phyloP scores from a whole-genome alignment of 1,139 yeast genomes.

The Blastobotrys illinoisensis region DNA sequence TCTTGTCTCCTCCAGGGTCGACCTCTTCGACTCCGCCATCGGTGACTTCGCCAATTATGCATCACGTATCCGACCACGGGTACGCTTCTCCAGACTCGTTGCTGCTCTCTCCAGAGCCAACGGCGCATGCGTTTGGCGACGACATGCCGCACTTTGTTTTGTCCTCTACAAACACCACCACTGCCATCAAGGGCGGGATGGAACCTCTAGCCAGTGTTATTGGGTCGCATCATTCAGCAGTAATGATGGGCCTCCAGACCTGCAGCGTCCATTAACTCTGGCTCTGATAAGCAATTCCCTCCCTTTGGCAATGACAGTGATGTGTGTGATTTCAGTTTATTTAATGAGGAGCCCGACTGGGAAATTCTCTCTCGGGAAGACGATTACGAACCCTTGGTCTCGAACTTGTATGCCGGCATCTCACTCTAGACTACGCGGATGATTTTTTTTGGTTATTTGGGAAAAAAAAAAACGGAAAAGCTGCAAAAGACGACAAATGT shows the following conservation, averaged over 20 bases:
- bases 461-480: not conserved
- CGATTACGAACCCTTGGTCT: slow-evolving; percentile 18
- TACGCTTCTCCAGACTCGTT: slow-evolving; percentile 25
- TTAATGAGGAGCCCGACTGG: not conserved
- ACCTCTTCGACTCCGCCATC: slow-evolving; percentile 1
- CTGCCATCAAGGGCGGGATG: slow-evolving; percentile 2
- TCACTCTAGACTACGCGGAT: slow-evolving; percentile 13
- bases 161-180: slow-evolving; percentile 3
- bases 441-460: not conserved
- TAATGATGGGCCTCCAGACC: slow-evolving; percentile 37
- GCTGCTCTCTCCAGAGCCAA: slow-evolving; percentile 19
- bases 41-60: slow-evolving; percentile 9
- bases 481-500: too few species aligned
- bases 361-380: not conserved
- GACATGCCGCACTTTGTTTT: slow-evolving; percentile 9
- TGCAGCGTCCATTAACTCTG: slow-evolving; percentile 36
- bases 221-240: slow-evolving; percentile 43
- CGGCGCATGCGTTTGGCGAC: slow-evolving; percentile 2
- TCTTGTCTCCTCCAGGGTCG: slow-evolving; percentile 4
- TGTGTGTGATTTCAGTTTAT: not conserved
- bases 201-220: slow-evolving; percentile 4
- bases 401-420: slow-evolving; percentile 22
- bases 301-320: not conserved
- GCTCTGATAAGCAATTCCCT: not conserved
- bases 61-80: slow-evolving; percentile 12